phyloP scores from a whole-genome alignment of 208 protist species.

The Leptomonas pyrrhocoris region DNA sequence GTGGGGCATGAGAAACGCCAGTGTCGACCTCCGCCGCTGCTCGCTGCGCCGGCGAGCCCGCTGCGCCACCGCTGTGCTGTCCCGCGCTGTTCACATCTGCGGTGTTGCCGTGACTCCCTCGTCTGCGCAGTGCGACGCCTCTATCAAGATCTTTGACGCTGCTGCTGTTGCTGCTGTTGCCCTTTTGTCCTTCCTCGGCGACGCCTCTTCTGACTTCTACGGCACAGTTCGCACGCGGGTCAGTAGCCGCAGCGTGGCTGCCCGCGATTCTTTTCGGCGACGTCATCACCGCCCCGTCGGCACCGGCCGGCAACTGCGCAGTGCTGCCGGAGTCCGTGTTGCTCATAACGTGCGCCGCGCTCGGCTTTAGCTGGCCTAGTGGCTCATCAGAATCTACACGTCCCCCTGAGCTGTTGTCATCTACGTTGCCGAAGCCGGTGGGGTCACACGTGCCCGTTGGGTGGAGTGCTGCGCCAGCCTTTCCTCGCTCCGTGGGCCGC shows the following conservation, averaged over 20 bases:
- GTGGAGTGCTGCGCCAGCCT: not conserved
- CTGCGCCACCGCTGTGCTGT: not conserved
- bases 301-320: not conserved
- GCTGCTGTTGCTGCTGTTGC: not conserved
- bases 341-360: not conserved
- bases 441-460: not conserved
- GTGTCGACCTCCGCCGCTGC: not conserved
- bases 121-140: not conserved
- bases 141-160: not conserved
- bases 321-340: constrained; percentile 12
- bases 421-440: not conserved
- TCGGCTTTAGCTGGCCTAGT: not conserved
- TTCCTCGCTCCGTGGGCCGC: not conserved
- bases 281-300: not conserved
- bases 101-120: not conserved
- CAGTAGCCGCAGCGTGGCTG: not conserved
- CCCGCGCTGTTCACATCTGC: not conserved
- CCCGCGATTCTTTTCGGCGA: not conserved
- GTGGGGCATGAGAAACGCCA: not conserved
- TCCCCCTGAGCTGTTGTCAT: not conserved
- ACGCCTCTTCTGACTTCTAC: not conserved
- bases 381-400: not conserved
- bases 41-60: not conserved
- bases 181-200: too few relatives aligned
- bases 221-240: too few relatives aligned